phyloP scores from a whole-genome alignment of 2,329 filamentous ascomycete species.

The Aureobasidium lini region DNA sequence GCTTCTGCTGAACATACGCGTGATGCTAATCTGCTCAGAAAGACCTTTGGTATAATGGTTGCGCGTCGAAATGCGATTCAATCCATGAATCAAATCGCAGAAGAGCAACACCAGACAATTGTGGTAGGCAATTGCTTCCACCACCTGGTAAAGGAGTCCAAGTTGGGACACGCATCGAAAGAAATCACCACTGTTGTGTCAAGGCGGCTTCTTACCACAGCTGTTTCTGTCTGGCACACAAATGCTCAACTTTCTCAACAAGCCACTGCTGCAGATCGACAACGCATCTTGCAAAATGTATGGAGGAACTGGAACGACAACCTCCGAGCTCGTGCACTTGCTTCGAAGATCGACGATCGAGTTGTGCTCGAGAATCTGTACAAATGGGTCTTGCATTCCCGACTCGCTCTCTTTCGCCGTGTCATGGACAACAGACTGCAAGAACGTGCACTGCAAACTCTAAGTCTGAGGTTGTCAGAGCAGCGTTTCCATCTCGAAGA shows the following conservation, averaged over 20 bases:
- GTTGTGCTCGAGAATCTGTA: slow-evolving; percentile 50
- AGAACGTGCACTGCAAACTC: slow-evolving; percentile 18
- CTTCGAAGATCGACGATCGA: slow-evolving; percentile 48
- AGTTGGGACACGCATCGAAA: not conserved
- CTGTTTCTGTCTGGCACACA: slow-evolving; percentile 44
- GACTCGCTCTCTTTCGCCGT: slow-evolving; percentile 34
- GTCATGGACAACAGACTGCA: slow-evolving; percentile 24
- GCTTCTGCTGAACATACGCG: slow-evolving; percentile 1
- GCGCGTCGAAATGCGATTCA: not conserved
- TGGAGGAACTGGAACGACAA: slow-evolving; percentile 57
- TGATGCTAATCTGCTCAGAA: not conserved
- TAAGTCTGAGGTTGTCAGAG: slow-evolving; percentile 12
- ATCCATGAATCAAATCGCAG: not conserved
- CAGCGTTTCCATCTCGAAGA: slow-evolving; percentile 15
- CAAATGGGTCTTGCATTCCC: slow-evolving; percentile 51
- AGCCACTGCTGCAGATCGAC: slow-evolving; percentile 44
- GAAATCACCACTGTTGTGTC: not conserved
- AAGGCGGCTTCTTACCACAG: slow-evolving; percentile 29
- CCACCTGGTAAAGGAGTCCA: not conserved
- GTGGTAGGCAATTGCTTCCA: not conserved
- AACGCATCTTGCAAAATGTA: slow-evolving; percentile 48
- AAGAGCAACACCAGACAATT: not conserved
- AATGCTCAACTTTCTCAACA: slow-evolving; percentile 29
- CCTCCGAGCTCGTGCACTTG: slow-evolving; percentile 47
- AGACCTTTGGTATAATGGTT: not conserved